Conservation (phyloP, 2,329 filamentous ascomycete genomes). For the Furcasterigmium sp. region DNA sequence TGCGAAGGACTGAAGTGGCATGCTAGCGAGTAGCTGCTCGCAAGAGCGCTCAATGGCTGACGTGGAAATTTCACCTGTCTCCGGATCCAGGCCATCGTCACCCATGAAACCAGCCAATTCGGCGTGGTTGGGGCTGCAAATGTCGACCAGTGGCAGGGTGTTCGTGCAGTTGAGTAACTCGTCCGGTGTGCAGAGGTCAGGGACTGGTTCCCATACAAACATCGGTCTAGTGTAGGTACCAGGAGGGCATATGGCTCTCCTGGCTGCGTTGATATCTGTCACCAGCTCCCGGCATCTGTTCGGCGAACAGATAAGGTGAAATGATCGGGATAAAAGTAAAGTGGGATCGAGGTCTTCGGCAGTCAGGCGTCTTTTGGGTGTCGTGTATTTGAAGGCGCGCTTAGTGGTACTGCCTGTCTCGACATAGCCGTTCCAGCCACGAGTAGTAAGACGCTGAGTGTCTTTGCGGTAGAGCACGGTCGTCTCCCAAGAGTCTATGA, state of each 20-base stretch:
- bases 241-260: slow-evolving; percentile 32
- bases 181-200: slow-evolving; percentile 74
- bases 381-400: slow-evolving; percentile 78
- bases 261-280: slow-evolving; percentile 58
- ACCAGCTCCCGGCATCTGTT: slow-evolving; percentile 72
- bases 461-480: slow-evolving; percentile 64
- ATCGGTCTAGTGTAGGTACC: slow-evolving; percentile 51
- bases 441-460: slow-evolving; percentile 68
- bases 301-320: slow-evolving; percentile 84
- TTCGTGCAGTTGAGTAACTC: slow-evolving; percentile 61
- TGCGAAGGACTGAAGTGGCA: slow-evolving; percentile 60
- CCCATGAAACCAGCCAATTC: slow-evolving; percentile 88
- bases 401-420: slow-evolving; percentile 52
- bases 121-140: slow-evolving; percentile 75
- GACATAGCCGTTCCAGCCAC: slow-evolving; percentile 89
- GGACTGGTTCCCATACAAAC: slow-evolving; percentile 94
- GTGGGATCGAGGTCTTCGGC: slow-evolving; percentile 61
- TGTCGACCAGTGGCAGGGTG: slow-evolving; percentile 54
- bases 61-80: slow-evolving; percentile 48
- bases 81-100: slow-evolving; percentile 46
- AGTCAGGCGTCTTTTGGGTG: slow-evolving; percentile 77
- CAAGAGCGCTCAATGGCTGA: slow-evolving; percentile 51
- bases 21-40: slow-evolving; percentile 57
- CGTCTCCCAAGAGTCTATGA: slow-evolving; percentile 72
- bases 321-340: slow-evolving; percentile 68